phyloP scores from a whole-genome alignment of 1,284 basidiomycete species.

The Termitomyces sp. region DNA sequence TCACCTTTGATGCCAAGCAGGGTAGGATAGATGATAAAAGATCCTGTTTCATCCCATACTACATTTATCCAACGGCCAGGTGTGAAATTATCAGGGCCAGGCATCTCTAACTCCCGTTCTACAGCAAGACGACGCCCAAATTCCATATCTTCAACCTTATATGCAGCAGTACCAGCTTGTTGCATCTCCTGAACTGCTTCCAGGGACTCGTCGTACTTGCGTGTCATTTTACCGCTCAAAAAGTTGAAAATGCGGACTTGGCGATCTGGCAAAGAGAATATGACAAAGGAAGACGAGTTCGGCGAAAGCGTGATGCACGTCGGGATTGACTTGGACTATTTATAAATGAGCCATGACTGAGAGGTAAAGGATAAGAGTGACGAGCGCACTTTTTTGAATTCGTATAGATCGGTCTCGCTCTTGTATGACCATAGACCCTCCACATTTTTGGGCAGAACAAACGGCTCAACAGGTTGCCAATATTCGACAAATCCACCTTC shows the following conservation, averaged over 20 bases:
- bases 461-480: slow-evolving; percentile 89
- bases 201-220: slow-evolving; percentile 94
- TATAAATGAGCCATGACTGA: slow-evolving; percentile 2
- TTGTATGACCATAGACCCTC: slow-evolving; percentile 89
- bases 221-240: slow-evolving; percentile 82
- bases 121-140: slow-evolving; percentile 93
- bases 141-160: slow-evolving; percentile 98
- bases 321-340: slow-evolving; percentile 84
- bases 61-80: slow-evolving; percentile 79
- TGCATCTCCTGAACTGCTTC: slow-evolving; percentile 95
- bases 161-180: slow-evolving; percentile 86
- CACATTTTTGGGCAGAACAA: slow-evolving; percentile 74
- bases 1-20: slow-evolving; percentile 92
- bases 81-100: slow-evolving; percentile 62
- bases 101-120: slow-evolving; percentile 87
- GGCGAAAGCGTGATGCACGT: slow-evolving; percentile 91
- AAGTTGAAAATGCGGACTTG: slow-evolving; percentile 94
- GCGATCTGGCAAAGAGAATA: slow-evolving; percentile 88
- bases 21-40: slow-evolving; percentile 91
- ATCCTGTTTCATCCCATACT: slow-evolving; percentile 95
- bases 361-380: not conserved
- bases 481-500: slow-evolving; percentile 95
- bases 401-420: slow-evolving; percentile 89
- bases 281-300: slow-evolving; percentile 83
- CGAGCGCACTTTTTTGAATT: slow-evolving; percentile 86